Evolutionary conservation across 805 yeast species (phyloP).

Genomic region (Starmera quercuum): DNA sequence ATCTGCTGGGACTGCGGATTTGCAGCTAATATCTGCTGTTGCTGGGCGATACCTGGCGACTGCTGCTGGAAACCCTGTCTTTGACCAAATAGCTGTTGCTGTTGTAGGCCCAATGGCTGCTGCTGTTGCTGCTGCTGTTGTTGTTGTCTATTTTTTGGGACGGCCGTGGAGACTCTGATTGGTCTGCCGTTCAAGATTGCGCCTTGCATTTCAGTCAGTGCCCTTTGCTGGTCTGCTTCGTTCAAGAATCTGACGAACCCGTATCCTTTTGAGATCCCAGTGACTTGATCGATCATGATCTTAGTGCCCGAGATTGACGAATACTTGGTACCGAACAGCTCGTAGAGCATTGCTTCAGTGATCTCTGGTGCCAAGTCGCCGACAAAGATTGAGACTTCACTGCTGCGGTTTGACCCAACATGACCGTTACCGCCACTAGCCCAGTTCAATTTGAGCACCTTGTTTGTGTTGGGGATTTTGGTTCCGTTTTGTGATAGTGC

Average conservation of each 20-base stretch:
- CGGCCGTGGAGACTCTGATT: constrained; percentile 68
- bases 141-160: constrained; percentile 36
- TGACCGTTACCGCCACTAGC: constrained; percentile 48
- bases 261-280: constrained; percentile 73
- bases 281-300: constrained; percentile 65
- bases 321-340: constrained; percentile 59
- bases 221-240: constrained; percentile 61
- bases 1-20: constrained; percentile 13
- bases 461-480: constrained; percentile 55
- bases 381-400: constrained; percentile 68
- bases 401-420: constrained; percentile 15
- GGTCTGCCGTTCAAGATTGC: constrained; percentile 62
- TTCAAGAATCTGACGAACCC: constrained; percentile 79
- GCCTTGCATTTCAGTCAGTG: constrained; percentile 80
- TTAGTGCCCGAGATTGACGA: constrained; percentile 72
- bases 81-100: no score
- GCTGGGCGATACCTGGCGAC: no score
- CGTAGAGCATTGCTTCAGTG: constrained; percentile 56
- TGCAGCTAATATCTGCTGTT: constrained; percentile 14
- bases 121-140: constrained; percentile 5
- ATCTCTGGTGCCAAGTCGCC: constrained; percentile 78
- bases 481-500: constrained; percentile 66
- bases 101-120: no score
- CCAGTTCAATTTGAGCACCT: constrained; percentile 68
- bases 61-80: no score